Evolutionary conservation across 2,329 filamentous ascomycete species (phyloP), one percentile per base, ranked within the genome.

Genomic region (Penicillium sp.): DNA sequence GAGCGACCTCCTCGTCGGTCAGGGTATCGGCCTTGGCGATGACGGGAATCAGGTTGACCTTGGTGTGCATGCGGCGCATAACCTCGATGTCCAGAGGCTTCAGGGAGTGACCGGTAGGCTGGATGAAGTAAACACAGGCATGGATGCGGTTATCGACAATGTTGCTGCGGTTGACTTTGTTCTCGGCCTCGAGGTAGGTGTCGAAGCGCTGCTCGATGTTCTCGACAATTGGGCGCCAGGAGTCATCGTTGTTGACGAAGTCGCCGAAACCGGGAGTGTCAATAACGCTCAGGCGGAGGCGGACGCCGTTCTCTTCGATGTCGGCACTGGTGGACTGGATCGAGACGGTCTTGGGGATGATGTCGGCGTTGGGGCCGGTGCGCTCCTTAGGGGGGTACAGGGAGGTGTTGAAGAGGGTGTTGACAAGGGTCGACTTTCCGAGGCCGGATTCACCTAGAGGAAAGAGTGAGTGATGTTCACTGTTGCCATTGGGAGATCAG

Each of bases 131-230:
- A 58, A 99, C 94, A 69, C 95, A 97, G 50, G 94, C 94, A 69
- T 99, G 94, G 59, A 99, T 95, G 67, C 94, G 90, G 84, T 97
- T 99, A 80, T 99, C 94, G 58, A 99, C 89, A 75, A 97, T 97
- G 84, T 99, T 99, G 87, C 97, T 96, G 68, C 94, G 91, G 83
- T 99, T 99, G 75, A 99, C 91, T 85, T 97, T 99, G 86, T 99
- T 99, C 84, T 99, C 94, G 39, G 94, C 93, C 77, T 99, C 94
- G 54, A 99, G 84, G 77, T 97, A 99, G 47, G 94, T 92, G 77
- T 99, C 94, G 71, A 94, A 99, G 65, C 94, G 90, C 83, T 96
- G 91, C 83, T 99, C 94, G 69, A 99, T 97, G 83, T 97, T 97
- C 82, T 99, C 94, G 67, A 97, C 88, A 77, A 99, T 99, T 51